Conservation (phyloP, 352 stramenopile genomes). For the Saprolegnia diclina region DNA sequence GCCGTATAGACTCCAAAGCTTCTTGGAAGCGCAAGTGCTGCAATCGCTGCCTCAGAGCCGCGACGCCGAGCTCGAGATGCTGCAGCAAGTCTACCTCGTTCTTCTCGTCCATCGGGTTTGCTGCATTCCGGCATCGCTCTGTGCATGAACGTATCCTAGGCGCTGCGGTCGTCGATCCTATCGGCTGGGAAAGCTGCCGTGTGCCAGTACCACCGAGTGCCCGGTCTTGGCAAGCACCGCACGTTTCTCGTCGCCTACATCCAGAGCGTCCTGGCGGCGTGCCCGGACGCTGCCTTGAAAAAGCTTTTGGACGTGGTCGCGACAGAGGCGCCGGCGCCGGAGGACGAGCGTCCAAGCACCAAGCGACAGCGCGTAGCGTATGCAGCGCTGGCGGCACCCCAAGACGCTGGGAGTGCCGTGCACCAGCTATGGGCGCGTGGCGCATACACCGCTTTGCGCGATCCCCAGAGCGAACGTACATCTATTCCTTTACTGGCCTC, state of each 20-base stretch:
- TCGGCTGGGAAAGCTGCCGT: neutral
- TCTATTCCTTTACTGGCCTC: no score
- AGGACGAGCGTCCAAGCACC: neutral
- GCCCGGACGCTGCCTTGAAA: neutral
- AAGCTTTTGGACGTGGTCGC: neutral
- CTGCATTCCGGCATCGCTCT: neutral
- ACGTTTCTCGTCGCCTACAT: neutral
- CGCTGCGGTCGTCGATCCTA: neutral
- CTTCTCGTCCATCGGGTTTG: neutral
- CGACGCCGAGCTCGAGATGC: neutral
- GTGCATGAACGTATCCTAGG: neutral
- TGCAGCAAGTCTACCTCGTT: neutral
- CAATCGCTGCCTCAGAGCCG: neutral
- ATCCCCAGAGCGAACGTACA: no score
- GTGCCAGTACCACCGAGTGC: conserved; percentile 4
- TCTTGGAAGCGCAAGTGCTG: neutral
- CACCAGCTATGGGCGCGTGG: neutral
- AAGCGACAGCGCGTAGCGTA: neutral
- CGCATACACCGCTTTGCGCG: no score
- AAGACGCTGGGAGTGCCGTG: neutral
- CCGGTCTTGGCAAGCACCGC: neutral
- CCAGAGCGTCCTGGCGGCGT: neutral
- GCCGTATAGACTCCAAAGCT: neutral
- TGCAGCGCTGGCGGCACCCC: neutral
- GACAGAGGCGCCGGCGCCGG: neutral